These are phyloP conservation scores for Calonectria fujianensis DNA, from an alignment of 2,329 filamentous ascomycete genomes.

Conservation along the genomic window DNA sequence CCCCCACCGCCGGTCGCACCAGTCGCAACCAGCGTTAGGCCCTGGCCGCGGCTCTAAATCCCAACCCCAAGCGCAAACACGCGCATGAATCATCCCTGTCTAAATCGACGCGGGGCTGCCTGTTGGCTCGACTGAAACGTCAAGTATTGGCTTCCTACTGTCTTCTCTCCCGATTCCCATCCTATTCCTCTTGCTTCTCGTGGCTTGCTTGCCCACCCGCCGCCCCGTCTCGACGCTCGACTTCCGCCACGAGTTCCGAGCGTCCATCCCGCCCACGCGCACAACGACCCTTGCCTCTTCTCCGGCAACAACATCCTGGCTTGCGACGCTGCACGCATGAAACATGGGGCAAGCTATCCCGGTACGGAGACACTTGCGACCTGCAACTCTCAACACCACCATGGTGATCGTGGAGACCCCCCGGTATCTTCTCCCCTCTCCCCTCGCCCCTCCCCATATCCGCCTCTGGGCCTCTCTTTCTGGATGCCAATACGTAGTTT, in stretches of 20 bases:
- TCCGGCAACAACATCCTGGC: constrained; percentile 42
- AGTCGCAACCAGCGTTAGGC: constrained; percentile 27
- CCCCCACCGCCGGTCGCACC: constrained; percentile 10
- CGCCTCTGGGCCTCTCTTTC: constrained; percentile 18
- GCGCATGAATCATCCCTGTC: constrained; percentile 49
- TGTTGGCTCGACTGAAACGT: constrained; percentile 48
- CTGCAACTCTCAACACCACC: constrained; percentile 45
- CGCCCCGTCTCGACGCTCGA: constrained; percentile 26
- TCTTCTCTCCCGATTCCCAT: constrained; percentile 20
- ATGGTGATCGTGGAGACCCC: constrained; percentile 43
- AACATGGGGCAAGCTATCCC: constrained; percentile 50
- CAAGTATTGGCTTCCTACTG: constrained; percentile 27
- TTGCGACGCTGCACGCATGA: constrained; percentile 50
- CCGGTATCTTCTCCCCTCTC: constrained; percentile 36
- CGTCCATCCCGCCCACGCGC: constrained; percentile 27
- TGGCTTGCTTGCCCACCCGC: constrained; percentile 12
- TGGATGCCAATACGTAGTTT: constrained; percentile 26
- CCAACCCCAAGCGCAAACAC: constrained; percentile 49
- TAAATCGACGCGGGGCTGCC: constrained; percentile 38
- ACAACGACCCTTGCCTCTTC: constrained; percentile 27
- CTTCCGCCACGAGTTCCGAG: constrained; percentile 34
- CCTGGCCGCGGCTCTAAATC: constrained; percentile 32
- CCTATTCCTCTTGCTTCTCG: constrained; percentile 7
- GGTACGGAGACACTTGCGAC: constrained; percentile 51
- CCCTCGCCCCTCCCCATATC: constrained; percentile 36